Conservation (phyloP, 805 yeast species). For the Kodamaea leandrae region DNA sequence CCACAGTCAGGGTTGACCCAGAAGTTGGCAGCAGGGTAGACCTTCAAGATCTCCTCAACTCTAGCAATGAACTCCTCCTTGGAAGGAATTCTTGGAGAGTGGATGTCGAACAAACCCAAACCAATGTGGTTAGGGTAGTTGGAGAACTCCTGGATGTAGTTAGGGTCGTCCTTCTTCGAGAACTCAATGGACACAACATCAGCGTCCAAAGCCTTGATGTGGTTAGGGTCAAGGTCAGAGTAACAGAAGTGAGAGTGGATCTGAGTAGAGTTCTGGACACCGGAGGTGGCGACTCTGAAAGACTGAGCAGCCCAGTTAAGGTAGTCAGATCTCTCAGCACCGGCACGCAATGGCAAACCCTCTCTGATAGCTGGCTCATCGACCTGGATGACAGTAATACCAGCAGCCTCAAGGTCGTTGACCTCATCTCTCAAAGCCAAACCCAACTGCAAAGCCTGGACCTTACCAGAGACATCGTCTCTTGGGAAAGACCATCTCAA, state of each 20-base stretch:
- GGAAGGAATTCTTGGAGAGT: slow-evolving; percentile 99
- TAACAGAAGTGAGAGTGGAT: slow-evolving; percentile 99
- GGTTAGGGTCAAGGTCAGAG: slow-evolving; percentile 99
- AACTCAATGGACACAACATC: slow-evolving; percentile 99
- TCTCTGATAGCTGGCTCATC: slow-evolving; percentile 99
- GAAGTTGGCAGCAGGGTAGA: slow-evolving; percentile 96
- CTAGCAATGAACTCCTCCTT: slow-evolving; percentile 93
- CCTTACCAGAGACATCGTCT: slow-evolving; percentile 90
- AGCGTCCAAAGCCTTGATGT: slow-evolving; percentile 98
- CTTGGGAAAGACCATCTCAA: slow-evolving; percentile 99
- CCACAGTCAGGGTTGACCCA: slow-evolving; percentile 99
- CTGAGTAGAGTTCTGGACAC: slow-evolving; percentile 92
- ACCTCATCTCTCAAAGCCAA: slow-evolving; percentile 98
- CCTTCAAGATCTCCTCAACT: slow-evolving; percentile 91
- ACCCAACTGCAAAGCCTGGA: slow-evolving; percentile 95
- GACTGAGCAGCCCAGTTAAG: slow-evolving; percentile 99
- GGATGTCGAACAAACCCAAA: slow-evolving; percentile 97
- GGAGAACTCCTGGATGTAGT: slow-evolving; percentile 95
- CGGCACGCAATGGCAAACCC: slow-evolving; percentile 99
- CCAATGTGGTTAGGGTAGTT: slow-evolving; percentile 99
- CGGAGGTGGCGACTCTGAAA: slow-evolving; percentile 98
- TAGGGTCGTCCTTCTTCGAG: slow-evolving; percentile 99
- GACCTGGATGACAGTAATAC: slow-evolving; percentile 96
- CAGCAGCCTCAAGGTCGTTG: slow-evolving; percentile 96
- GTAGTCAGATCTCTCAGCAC: slow-evolving; percentile 94